Evolutionary conservation across 129 eudicot genomes (phyloP).

Genomic region (Arctium lappa): DNA sequence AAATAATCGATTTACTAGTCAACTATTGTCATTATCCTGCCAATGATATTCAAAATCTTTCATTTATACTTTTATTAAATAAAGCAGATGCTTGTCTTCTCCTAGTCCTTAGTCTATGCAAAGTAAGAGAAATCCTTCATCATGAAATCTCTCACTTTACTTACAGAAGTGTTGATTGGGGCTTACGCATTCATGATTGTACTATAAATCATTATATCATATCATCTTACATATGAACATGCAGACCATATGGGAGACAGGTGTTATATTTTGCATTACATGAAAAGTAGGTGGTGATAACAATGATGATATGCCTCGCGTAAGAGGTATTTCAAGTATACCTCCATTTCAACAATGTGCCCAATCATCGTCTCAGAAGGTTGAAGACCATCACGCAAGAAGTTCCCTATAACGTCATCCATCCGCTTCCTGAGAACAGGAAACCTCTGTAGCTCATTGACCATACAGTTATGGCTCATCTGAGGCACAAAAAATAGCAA

Average conservation of each 20-base stretch:
- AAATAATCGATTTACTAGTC: too few species aligned
- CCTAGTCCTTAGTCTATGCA: too few species aligned
- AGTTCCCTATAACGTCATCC: constrained; percentile 84
- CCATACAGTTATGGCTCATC: constrained; percentile 97
- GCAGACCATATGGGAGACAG: neutral
- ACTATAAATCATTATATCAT: neutral
- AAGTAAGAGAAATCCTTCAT: too few species aligned
- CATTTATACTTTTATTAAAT: too few species aligned
- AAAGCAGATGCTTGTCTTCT: too few species aligned
- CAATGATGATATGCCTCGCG: neutral
- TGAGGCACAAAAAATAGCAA: constrained; percentile 20
- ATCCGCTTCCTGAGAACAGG: constrained; percentile 87
- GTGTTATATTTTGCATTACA: neutral
- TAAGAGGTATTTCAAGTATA: constrained; percentile 16
- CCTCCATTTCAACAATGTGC: constrained; percentile 98
- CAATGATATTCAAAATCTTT: too few species aligned
- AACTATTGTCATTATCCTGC: too few species aligned
- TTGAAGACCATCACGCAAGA: constrained; percentile 92
- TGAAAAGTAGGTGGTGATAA: neutral
- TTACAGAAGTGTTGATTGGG: too few species aligned
- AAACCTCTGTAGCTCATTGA: constrained; percentile 83
- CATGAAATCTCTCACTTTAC: too few species aligned
- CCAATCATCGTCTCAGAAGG: constrained; percentile 98
- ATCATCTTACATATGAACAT: neutral
- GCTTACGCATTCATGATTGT: too few species aligned